Base-by-base conservation (phyloP, 148 eudicot genomes). In the Nepenthes mirabilis region DNA sequence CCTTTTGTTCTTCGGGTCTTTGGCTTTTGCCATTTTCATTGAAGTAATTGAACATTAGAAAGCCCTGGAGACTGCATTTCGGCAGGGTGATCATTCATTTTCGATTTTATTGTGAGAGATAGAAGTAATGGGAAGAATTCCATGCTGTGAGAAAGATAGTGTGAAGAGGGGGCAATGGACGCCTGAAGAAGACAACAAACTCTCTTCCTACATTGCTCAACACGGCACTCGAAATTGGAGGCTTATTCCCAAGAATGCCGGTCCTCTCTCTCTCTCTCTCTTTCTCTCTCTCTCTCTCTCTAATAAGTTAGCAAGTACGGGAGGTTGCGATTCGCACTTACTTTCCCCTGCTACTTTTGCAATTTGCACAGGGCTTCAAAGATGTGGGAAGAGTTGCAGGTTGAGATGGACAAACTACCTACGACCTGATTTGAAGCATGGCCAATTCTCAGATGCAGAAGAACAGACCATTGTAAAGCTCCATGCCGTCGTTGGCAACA, bases 121-220 rank as follows among this genome's bases (percentile, higher is more conserved):
- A 33, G 14, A 37, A 3, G n/a, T 1, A 47, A 88, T 91, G 98
- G 98, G 96, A 33, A 70, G 96, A 48, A 74, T 91, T 72, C 98
- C 98, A 2, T 91, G 98, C 36, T 88, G 94, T 51, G 96, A 88
- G 72, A 91, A 85, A 67, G 98, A 88, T 43, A 85, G 82, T n/a
- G 95, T 88, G 53, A 91, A 88, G 73, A 74, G 96, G 60, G 98
- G 98, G 1, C 96, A 91, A 57, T 91, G 98, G 98, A 88, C 98
- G 1, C 94, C 94, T 14, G 96, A 91, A 58, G 98, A 91, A 73
- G 98, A 91, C 75, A 85, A 91, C 81, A 91, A 91, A 82, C 86
- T 91, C 51, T 85, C 96, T 10, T 91, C 98, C 37, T 91, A 88
- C 81, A 82, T 91, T 11, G 88, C 94, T 57, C 95, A 91, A 69